Base-by-base conservation (phyloP, 1,139 yeast genomes). In the Geotrichum carabidarum region DNA sequence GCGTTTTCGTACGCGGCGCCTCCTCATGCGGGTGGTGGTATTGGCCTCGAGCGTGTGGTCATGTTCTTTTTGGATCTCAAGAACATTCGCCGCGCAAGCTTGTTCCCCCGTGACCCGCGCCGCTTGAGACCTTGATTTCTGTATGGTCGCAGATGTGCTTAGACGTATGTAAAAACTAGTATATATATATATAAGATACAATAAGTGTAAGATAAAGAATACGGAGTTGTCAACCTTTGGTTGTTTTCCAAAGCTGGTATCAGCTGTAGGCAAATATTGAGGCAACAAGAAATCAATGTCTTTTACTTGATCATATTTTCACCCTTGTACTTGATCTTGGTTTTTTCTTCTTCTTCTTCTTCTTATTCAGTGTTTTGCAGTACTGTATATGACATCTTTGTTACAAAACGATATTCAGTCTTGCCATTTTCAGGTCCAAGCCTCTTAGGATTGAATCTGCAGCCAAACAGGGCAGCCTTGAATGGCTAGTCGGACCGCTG, bases 11-110 rank as follows among this genome's bases (percentile, higher is more conserved):
- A 86, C 70, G 99, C 98, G 18, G 93, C 97, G 78, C 84, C 96
- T 62, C 99, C 99, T 50, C 99, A 93, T 67, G 99, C 96, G 30
- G 99, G 99, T 71, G 99, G 99, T 76, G 99, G 99, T 74, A 93
- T 93, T 71, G 99, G 99, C 66, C 78, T 93, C 63, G 99, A 93
- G 76, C 88, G 99, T 78, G 99, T 93, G 44, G 90, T 93, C 62
- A 93, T 93, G 98, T 93, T 93, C 81, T 93, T 81, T 83, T 80
- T 93, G 71, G 99, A 89, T 69, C 79, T 93, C 77, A 91, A 90
- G 78, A 94, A 93, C 75, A 93, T 93, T 65, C 88, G 99, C 75
- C 86, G 98, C 71, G 97, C 99, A 27, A 85, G 96, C 11, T 77
- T 93, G 70, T 93, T 93, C 93, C 99, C 99, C 70, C 87, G 99